A percentile compares a stretch with the other conserved stretches of the same genome.
Conservation (phyloP, 2,329 filamentous ascomycete genomes). For the Fusarium armeniacum region DNA sequence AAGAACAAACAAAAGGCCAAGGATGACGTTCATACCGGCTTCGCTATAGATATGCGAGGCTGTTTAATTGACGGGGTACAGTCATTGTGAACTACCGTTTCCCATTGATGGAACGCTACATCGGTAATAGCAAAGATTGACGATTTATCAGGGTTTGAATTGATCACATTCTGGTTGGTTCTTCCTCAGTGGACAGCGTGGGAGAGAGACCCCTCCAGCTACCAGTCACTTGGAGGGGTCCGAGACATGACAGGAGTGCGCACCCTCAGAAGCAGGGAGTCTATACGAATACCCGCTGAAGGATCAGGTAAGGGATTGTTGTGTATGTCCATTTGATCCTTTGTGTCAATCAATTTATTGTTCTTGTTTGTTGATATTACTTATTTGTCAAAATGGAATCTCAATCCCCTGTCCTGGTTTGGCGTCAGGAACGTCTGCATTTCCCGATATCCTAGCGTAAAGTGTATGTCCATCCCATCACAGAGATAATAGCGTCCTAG, state of each 20-base stretch:
- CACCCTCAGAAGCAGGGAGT: slow-evolving; percentile 33
- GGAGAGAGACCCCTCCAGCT: too few species aligned
- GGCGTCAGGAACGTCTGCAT: slow-evolving; percentile 32
- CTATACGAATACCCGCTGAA: neutral
- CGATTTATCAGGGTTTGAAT: neutral
- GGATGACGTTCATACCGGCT: neutral
- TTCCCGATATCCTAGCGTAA: slow-evolving; percentile 12
- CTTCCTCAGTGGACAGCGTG: neutral
- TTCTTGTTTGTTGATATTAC: neutral
- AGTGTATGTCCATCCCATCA: neutral
- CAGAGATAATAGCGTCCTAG: too few species aligned
- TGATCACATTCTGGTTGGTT: neutral
- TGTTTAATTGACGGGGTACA: neutral
- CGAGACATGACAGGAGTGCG: slow-evolving; percentile 30
- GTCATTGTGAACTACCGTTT: neutral
- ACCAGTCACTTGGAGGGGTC: slow-evolving; percentile 11
- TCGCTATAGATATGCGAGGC: neutral
- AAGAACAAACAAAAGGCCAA: neutral
- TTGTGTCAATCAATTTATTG: too few species aligned
- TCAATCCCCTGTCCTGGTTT: slow-evolving; percentile 2
- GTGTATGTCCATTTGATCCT: too few species aligned
- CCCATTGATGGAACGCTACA: neutral
- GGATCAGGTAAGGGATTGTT: slow-evolving; percentile 13
- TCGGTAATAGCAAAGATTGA: neutral
- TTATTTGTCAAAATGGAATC: neutral